Evolutionary conservation across 495 filamentous ascomycete species (phyloP).

Genomic region (Aspergillus cavernicola): DNA sequence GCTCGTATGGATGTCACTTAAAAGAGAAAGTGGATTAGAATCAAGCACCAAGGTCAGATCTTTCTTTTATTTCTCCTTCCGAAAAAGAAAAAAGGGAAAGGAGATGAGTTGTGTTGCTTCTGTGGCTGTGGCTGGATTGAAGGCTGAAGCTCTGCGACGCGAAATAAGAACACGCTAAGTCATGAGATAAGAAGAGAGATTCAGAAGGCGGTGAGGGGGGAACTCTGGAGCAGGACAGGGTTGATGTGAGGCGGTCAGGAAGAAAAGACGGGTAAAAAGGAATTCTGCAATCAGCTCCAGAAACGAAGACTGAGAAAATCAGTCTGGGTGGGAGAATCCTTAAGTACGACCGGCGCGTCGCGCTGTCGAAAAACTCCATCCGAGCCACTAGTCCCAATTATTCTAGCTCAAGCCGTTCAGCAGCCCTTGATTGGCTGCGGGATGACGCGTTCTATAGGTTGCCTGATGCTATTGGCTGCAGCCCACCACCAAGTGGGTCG

Average conservation of each 20-base stretch:
- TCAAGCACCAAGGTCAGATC: neutral
- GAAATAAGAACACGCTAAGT: constrained; percentile 20
- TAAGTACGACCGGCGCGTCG: constrained; percentile 48
- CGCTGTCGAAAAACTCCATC: constrained; percentile 41
- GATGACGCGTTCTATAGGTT: constrained; percentile 27
- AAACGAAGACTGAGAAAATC: constrained; percentile 42
- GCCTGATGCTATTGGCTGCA: constrained; percentile 15
- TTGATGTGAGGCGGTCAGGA: constrained; percentile 16
- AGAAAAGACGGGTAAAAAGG: constrained; percentile 24
- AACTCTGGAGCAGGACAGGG: constrained; percentile 4
- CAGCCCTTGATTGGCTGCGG: constrained; percentile 31
- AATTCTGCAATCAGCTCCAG: constrained; percentile 32
- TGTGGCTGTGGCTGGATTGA: constrained; percentile 11
- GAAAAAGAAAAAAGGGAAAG: neutral
- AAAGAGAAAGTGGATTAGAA: neutral
- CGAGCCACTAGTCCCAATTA: constrained; percentile 32
- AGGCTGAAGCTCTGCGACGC: constrained; percentile 7
- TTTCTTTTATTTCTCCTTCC: neutral
- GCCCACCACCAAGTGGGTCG: constrained; percentile 13
- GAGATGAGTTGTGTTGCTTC: neutral
- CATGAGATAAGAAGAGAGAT: constrained; percentile 9
- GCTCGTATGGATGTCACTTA: too few species aligned
- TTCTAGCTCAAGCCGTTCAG: constrained; percentile 32
- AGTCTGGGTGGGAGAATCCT: constrained; percentile 49
- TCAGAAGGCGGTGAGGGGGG: constrained; percentile 3